These are phyloP conservation scores for Fomitopsis palustris DNA, from an alignment of 1,284 basidiomycete genomes.

Conservation along the genomic window DNA sequence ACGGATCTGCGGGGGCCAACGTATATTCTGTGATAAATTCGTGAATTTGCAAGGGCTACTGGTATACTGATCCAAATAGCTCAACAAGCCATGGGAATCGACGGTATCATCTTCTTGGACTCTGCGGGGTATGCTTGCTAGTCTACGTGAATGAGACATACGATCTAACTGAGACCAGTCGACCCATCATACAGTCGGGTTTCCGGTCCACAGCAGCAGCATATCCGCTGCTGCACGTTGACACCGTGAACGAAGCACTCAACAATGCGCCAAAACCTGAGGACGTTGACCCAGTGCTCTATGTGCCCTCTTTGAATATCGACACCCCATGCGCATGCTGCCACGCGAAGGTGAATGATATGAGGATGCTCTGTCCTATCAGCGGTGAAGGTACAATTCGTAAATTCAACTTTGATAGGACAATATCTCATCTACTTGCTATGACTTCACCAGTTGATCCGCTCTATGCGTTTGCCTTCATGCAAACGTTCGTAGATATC, in stretches of 20 bases:
- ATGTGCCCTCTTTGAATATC: slow-evolving; percentile 49
- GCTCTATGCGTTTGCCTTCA: slow-evolving; percentile 84
- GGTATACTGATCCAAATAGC: background rate
- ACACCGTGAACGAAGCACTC: slow-evolving; percentile 77
- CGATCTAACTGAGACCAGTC: slow-evolving; percentile 39
- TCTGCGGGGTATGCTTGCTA: slow-evolving; percentile 60
- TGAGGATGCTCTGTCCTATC: slow-evolving; percentile 79
- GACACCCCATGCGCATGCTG: slow-evolving; percentile 68
- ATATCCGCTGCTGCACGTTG: slow-evolving; percentile 84
- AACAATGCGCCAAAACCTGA: slow-evolving; percentile 47
- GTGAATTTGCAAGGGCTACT: too few relatives aligned
- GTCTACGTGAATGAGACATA: slow-evolving; percentile 2
- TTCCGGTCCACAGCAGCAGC: slow-evolving; percentile 78
- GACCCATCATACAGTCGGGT: slow-evolving; percentile 87
- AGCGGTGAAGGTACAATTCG: slow-evolving; percentile 77
- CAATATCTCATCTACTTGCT: background rate
- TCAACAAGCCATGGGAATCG: slow-evolving; percentile 62
- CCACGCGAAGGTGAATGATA: slow-evolving; percentile 74
- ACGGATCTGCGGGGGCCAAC: too few relatives aligned
- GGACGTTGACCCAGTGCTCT: slow-evolving; percentile 70
- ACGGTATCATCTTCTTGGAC: slow-evolving; percentile 90
- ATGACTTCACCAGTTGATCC: slow-evolving; percentile 67
- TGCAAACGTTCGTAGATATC: slow-evolving; percentile 82
- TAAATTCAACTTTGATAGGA: too few relatives aligned
- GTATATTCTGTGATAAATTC: too few relatives aligned